phyloP scores from a whole-genome alignment of 23 red algal species.

The Gracilaria domingensis region DNA sequence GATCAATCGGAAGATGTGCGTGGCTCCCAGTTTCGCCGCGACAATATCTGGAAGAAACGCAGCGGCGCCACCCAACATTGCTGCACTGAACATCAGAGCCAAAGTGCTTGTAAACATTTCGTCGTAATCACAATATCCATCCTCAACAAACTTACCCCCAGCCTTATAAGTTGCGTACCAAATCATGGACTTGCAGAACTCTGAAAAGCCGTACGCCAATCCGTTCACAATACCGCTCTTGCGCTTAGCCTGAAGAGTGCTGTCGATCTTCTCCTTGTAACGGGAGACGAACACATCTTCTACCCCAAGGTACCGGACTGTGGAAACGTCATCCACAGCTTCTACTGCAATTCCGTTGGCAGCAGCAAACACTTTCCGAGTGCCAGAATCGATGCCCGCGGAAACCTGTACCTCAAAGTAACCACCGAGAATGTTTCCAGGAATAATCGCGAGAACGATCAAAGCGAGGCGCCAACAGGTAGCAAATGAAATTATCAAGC shows the following conservation, averaged over 20 bases:
- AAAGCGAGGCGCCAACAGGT: constrained; percentile 77
- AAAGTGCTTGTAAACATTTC: constrained; percentile 55
- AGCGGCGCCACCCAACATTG: constrained; percentile 68
- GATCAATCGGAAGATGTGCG: constrained; percentile 77
- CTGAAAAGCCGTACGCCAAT: constrained; percentile 76
- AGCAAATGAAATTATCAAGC: constrained; percentile 75
- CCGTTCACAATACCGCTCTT: constrained; percentile 60
- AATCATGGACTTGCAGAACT: constrained; percentile 72
- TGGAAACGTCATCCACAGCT: constrained; percentile 68
- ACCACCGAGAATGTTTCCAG: constrained; percentile 68
- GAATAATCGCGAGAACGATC: constrained; percentile 75
- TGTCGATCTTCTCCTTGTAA: constrained; percentile 10
- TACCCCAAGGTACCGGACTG: constrained; percentile 62
- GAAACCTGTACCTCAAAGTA: constrained; percentile 73
- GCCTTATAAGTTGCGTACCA: constrained; percentile 64
- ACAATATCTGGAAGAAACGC: constrained; percentile 80
- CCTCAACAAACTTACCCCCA: constrained; percentile 51
- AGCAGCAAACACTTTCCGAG: not conserved
- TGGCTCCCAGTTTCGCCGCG: constrained; percentile 70
- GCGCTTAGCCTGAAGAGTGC: constrained; percentile 48
- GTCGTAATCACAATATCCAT: constrained; percentile 27
- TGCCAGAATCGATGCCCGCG: constrained; percentile 44
- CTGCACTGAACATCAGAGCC: constrained; percentile 71
- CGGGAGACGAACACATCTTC: constrained; percentile 41
- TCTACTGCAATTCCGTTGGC: constrained; percentile 63